Percentiles rank a stretch among this genome's conserved stretches.
Evolutionary conservation across 192 early-diverging fungal genomes (phyloP).

Genomic region (Cladochytrium replicatum): DNA sequence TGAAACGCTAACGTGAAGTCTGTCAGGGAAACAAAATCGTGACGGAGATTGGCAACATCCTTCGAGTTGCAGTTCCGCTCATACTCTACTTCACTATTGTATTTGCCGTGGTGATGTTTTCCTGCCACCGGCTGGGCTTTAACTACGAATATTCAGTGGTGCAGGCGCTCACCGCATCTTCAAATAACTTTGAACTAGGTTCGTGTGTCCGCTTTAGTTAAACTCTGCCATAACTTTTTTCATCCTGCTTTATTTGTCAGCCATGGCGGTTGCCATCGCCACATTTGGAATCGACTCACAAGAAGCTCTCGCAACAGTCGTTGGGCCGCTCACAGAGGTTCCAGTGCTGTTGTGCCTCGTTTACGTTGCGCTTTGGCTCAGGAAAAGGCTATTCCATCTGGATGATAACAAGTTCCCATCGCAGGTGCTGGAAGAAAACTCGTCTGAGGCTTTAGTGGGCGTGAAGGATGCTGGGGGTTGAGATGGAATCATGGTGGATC

Average conservation of each 20-base stretch:
- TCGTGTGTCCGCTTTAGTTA: too few species aligned
- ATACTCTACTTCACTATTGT: conserved; percentile 52
- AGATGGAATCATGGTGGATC: too few species aligned
- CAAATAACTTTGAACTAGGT: conserved; percentile 69
- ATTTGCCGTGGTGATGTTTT: conserved; percentile 36
- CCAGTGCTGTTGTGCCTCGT: conserved; percentile 51
- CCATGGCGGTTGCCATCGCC: conserved; percentile 59
- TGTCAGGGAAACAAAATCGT: conserved; percentile 53
- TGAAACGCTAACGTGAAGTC: conserved; percentile 1
- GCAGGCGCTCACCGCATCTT: conserved; percentile 53
- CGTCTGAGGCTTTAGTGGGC: too few species aligned
- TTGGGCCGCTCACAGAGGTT: conserved; percentile 64
- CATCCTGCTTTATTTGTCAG: too few species aligned
- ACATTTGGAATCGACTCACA: conserved; percentile 55
- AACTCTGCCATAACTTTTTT: too few species aligned
- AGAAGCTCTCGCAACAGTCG: conserved; percentile 50
- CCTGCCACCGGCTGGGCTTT: conserved; percentile 23
- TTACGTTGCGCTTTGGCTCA: too few species aligned
- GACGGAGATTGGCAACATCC: conserved; percentile 45
- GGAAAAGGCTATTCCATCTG: too few species aligned
- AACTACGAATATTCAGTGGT: conserved; percentile 39
- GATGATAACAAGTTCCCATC: too few species aligned
- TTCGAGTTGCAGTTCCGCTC: conserved; percentile 50
- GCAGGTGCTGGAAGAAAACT: too few species aligned
- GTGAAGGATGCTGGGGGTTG: too few species aligned